Percentiles rank a stretch among this genome's conserved stretches.
Conservation (phyloP, 1,139 yeast species). For the Yarrowia galli region DNA sequence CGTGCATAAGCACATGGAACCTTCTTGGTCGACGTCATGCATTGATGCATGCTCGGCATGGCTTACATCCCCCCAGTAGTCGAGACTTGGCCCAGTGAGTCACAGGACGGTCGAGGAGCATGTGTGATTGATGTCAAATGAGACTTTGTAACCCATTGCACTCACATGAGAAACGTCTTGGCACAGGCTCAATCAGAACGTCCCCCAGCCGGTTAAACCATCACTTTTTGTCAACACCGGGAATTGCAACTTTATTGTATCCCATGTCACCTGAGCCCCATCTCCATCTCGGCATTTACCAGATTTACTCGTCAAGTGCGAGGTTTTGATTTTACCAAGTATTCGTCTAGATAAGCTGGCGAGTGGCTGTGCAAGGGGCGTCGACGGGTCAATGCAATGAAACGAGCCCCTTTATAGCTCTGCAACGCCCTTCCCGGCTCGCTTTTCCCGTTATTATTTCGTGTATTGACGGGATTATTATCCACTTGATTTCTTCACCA, state of each 20-base stretch:
- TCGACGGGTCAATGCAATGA: not conserved
- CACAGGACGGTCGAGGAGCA: not conserved
- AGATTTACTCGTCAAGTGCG: no score
- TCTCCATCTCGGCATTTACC: no score
- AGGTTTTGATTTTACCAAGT: no score
- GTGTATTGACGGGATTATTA: no score
- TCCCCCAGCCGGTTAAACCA: no score
- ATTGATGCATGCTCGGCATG: slow-evolving; percentile 1
- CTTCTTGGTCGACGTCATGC: not conserved
- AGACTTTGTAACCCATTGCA: not conserved
- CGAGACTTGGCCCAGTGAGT: not conserved
- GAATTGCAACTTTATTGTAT: not conserved
- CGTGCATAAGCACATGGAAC: slow-evolving; percentile 20
- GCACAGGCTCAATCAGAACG: not conserved
- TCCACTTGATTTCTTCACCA: no score
- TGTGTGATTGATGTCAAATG: not conserved
- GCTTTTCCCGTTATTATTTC: no score
- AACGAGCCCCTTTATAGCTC: not conserved
- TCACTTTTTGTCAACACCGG: no score
- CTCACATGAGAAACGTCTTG: slow-evolving; percentile 13
- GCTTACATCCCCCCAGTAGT: not conserved
- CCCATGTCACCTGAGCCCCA: slow-evolving; percentile 4
- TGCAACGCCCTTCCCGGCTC: no score
- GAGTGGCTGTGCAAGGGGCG: not conserved
- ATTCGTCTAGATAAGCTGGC: not conserved